Percentiles rank a stretch among this genome's conserved stretches.
phyloP scores from a whole-genome alignment of 345 rosid species.

The Melastoma malabathricum region DNA sequence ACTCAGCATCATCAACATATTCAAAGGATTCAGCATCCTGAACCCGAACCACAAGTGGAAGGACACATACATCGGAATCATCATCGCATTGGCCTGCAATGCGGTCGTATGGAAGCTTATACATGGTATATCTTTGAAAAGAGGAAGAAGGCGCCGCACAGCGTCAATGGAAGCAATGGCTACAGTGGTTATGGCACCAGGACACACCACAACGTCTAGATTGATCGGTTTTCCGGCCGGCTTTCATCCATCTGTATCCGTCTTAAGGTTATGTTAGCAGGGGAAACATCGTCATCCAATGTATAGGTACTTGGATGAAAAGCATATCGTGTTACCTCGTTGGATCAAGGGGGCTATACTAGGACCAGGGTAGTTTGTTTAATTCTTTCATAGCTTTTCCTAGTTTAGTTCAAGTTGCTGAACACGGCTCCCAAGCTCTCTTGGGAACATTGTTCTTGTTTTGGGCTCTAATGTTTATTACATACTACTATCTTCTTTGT shows the following conservation, averaged over 20 bases:
- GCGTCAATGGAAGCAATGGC: conserved; percentile 21
- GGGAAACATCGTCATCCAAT: background rate
- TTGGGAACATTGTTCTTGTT: background rate
- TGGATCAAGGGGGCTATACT: too few relatives aligned
- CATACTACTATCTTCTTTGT: too few relatives aligned
- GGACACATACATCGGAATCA: conserved; percentile 45
- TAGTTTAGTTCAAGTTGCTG: background rate
- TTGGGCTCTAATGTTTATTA: background rate
- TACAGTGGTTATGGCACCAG: conserved; percentile 13
- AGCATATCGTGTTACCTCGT: conserved; percentile 4
- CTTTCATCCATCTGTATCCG: background rate
- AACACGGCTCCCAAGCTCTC: background rate
- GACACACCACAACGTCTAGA: conserved; percentile 12
- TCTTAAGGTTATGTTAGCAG: background rate
- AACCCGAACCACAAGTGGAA: conserved; percentile 60
- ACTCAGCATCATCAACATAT: conserved; percentile 52
- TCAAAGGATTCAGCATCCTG: conserved; percentile 59
- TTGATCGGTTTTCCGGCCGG: background rate
- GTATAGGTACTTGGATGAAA: background rate
- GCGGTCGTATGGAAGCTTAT: conserved; percentile 29
- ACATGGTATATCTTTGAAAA: conserved; percentile 31
- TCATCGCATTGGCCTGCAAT: conserved; percentile 21
- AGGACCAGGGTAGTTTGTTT: background rate
- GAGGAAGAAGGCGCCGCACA: conserved; percentile 24
- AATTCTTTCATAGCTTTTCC: conserved; percentile 10